These are phyloP conservation scores for Auxenochlorella pyrenoidosa DNA, from an alignment of 139 green algal species.

Conservation along the genomic window DNA sequence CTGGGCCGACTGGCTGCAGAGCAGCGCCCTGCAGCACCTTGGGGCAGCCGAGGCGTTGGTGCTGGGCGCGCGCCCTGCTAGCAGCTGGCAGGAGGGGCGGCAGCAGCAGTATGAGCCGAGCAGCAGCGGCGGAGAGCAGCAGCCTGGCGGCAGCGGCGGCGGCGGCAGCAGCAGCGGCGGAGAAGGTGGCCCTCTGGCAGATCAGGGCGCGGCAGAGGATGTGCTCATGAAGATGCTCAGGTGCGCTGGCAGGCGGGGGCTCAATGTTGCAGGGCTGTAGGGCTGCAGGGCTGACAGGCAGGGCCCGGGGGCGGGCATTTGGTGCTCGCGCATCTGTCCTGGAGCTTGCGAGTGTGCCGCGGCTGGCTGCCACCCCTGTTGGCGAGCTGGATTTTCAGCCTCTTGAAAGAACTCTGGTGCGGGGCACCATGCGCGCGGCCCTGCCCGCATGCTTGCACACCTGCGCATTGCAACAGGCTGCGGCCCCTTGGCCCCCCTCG, in stretches of 20 bases:
- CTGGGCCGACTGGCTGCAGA: constrained; percentile 70
- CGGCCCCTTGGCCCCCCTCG: no score
- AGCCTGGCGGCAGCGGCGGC: background rate
- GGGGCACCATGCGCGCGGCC: background rate
- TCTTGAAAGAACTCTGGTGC: no score
- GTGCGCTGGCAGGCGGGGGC: background rate
- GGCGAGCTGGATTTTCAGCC: no score
- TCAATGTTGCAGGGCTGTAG: background rate
- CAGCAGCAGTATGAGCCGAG: background rate
- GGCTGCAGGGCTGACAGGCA: no score
- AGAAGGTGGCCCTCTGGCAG: background rate
- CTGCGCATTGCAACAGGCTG: background rate
- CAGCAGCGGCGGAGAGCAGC: background rate
- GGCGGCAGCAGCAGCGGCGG: background rate
- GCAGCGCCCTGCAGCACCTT: constrained; percentile 44
- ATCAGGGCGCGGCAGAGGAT: constrained; percentile 23
- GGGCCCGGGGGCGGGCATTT: no score
- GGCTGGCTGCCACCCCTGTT: no score
- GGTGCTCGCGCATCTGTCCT: no score
- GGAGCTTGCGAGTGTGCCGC: no score
- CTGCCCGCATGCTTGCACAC: background rate
- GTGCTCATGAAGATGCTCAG: constrained; percentile 50
- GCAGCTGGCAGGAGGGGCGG: background rate
- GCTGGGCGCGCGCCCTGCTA: background rate
- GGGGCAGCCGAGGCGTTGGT: constrained; percentile 35